Evolutionary conservation across 495 filamentous ascomycete genomes (phyloP).

Genomic region (Penicillium chermesinum): DNA sequence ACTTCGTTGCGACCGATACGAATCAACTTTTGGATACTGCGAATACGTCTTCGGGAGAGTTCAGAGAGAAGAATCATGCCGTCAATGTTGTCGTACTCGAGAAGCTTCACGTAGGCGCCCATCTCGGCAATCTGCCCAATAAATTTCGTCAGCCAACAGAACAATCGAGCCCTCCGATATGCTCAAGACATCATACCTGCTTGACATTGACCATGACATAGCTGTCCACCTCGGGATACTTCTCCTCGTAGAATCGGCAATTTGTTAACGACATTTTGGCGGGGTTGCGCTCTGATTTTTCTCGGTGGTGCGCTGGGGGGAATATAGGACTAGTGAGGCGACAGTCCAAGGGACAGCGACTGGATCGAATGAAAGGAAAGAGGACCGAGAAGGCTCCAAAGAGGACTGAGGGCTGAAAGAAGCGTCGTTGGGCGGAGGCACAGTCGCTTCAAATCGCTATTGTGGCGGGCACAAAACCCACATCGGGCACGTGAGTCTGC

Average conservation of each 20-base stretch:
- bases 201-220: conserved; percentile 99
- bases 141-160: neutral
- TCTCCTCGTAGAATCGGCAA: conserved; percentile 98
- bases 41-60: conserved; percentile 90
- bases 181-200: conserved; percentile 55
- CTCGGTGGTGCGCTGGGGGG: conserved; percentile 14
- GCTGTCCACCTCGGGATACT: conserved; percentile 96
- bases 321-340: conserved; percentile 16
- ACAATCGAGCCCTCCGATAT: neutral
- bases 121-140: conserved; percentile 86
- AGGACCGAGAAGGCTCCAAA: conserved; percentile 10
- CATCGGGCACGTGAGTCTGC: conserved; percentile 16
- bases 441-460: conserved; percentile 37
- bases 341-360: conserved; percentile 13
- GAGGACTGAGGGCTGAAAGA: conserved; percentile 4
- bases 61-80: conserved; percentile 99
- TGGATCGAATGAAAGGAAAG: conserved; percentile 1
- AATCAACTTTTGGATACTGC: conserved; percentile 98
- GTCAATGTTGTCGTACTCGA: conserved; percentile 99
- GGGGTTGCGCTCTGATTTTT: conserved; percentile 41
- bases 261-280: conserved; percentile 92
- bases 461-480: conserved; percentile 47
- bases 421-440: conserved; percentile 24
- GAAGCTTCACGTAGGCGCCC: conserved; percentile 98
- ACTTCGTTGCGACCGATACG: conserved; percentile 97